Conservation (phyloP, 768 basidiomycete species). For the Termitomyces sp. region DNA sequence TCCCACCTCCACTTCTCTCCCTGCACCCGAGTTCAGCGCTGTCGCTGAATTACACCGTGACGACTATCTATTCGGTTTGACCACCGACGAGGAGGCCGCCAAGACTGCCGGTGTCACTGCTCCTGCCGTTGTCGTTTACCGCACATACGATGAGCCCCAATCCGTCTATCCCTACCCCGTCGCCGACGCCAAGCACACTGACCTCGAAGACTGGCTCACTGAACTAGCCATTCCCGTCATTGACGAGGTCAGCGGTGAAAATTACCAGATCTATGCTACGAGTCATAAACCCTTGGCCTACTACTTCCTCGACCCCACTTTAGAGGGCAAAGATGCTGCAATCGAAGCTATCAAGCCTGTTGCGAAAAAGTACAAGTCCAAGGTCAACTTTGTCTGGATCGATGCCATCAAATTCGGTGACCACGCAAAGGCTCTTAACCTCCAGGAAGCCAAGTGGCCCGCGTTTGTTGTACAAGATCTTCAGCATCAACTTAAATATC, state of each 20-base stretch:
- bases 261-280: constrained; percentile 80
- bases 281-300: constrained; percentile 90
- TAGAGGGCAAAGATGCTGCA: constrained; percentile 56
- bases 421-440: constrained; percentile 92
- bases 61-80: constrained; percentile 86
- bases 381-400: constrained; percentile 97
- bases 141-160: constrained; percentile 82
- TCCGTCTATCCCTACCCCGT: constrained; percentile 63
- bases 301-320: constrained; percentile 83
- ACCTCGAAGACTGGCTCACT: constrained; percentile 74
- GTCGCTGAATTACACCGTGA: constrained; percentile 88
- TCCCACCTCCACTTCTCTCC: constrained; percentile 63
- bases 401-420: constrained; percentile 94
- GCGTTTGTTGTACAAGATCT: constrained; percentile 91
- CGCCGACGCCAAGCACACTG: constrained; percentile 47
- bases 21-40: constrained; percentile 68
- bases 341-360: constrained; percentile 70
- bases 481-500: constrained; percentile 82
- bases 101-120: constrained; percentile 68
- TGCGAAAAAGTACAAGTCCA: constrained; percentile 76
- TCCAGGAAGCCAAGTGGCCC: constrained; percentile 84
- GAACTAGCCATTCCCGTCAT: constrained; percentile 84
- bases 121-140: constrained; percentile 90
- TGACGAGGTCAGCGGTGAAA: constrained; percentile 91
- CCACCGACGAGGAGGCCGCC: constrained; percentile 65